These are phyloP conservation scores for Telopea speciosissima DNA, from an alignment of 177 flowering plant species.

Conservation along the genomic window DNA sequence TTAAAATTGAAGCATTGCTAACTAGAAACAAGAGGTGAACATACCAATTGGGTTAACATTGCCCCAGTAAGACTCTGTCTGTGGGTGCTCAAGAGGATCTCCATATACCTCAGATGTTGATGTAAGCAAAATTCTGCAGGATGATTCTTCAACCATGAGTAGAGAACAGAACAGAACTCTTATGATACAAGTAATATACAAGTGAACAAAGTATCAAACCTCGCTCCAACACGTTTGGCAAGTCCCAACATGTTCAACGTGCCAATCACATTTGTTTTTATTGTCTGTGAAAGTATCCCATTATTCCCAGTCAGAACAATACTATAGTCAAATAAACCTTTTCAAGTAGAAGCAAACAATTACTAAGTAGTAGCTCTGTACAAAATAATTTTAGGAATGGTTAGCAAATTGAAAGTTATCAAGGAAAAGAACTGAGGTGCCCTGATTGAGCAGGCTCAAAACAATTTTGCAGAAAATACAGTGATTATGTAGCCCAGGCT, in stretches of 20 bases:
- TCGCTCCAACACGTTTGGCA: constrained; percentile 98
- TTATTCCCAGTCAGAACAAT: not conserved
- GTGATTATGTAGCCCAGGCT: too few relatives aligned
- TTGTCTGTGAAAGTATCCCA: constrained; percentile 54
- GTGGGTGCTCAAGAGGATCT: constrained; percentile 95
- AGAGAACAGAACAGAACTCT: not conserved
- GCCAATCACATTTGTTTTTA: constrained; percentile 98
- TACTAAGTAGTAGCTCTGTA: not conserved
- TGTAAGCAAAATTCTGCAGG: constrained; percentile 77
- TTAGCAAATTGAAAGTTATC: not conserved
- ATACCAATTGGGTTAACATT: constrained; percentile 96
- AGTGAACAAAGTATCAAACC: constrained; percentile 31
- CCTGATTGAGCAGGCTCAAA: not conserved
- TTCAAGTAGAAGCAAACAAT: not conserved
- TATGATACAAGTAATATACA: not conserved
- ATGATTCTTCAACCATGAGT: not conserved
- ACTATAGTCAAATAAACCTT: not conserved
- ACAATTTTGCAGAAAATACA: too few relatives aligned
- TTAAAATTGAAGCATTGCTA: not conserved
- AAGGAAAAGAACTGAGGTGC: not conserved
- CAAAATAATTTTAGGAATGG: not conserved
- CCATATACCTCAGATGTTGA: constrained; percentile 97
- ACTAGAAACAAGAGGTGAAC: not conserved
- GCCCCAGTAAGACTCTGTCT: constrained; percentile 87
- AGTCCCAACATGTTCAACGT: constrained; percentile 97